Percentiles rank a stretch among this genome's conserved stretches.
Evolutionary conservation across 2,329 filamentous ascomycete species (phyloP).

Genomic region (Myrmaecium sp.): DNA sequence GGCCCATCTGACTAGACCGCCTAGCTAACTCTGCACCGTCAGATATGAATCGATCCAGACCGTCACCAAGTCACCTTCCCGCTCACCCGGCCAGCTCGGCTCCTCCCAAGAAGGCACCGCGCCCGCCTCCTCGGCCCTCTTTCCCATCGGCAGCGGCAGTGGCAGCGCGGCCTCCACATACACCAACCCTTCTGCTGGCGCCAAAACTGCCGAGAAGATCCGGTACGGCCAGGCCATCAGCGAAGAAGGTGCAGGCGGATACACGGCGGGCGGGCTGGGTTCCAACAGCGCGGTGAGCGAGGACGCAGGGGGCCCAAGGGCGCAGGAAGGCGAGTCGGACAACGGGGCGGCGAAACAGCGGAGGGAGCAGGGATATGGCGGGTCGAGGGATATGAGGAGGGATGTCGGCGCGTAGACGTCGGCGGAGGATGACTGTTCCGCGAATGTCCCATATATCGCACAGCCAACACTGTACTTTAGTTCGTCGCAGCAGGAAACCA

Average conservation of each 20-base stretch:
- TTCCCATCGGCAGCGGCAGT: too few relatives aligned
- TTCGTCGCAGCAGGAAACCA: too few relatives aligned
- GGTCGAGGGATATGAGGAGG: constrained; percentile 26
- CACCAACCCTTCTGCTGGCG: constrained; percentile 6
- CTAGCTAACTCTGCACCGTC: background rate
- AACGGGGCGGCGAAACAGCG: constrained; percentile 26
- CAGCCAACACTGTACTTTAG: too few relatives aligned
- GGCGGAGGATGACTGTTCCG: too few relatives aligned
- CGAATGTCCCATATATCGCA: too few relatives aligned
- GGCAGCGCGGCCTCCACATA: too few relatives aligned
- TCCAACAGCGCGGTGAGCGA: constrained; percentile 14
- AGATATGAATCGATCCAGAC: constrained; percentile 42
- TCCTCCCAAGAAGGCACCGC: too few relatives aligned
- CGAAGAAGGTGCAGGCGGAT: constrained; percentile 37
- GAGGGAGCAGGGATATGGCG: constrained; percentile 37
- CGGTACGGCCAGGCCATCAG: constrained; percentile 39
- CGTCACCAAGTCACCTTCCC: constrained; percentile 32
- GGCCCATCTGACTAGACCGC: background rate
- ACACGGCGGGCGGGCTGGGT: constrained; percentile 23
- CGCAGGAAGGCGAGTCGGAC: constrained; percentile 21
- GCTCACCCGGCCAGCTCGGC: constrained; percentile 40
- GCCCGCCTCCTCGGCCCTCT: background rate
- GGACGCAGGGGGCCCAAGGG: constrained; percentile 23
- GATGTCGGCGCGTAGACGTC: constrained; percentile 34
- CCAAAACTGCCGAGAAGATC: constrained; percentile 29